Conservation (phyloP, 306 rosid genomes). For the Dryas drummondii region DNA sequence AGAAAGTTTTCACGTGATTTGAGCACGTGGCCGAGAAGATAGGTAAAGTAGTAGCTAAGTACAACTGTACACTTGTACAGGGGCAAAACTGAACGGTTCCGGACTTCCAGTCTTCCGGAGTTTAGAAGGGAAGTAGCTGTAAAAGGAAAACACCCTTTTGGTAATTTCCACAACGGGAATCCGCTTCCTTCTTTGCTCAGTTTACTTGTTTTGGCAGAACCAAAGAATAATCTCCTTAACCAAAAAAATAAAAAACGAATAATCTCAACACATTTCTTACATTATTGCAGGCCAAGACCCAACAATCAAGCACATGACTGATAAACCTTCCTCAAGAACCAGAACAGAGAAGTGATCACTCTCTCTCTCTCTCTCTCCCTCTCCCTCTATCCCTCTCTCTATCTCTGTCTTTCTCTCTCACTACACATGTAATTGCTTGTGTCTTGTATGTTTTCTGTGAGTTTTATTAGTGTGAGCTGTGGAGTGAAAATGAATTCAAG, state of each 20-base stretch:
- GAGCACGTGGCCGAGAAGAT: background rate
- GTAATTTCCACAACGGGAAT: too few species aligned
- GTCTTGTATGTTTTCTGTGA: background rate
- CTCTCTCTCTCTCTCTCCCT: background rate
- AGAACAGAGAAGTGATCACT: background rate
- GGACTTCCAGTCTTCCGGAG: too few species aligned
- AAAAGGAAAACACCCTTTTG: background rate
- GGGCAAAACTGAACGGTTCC: too few species aligned
- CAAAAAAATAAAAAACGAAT: background rate
- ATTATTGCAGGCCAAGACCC: conserved; percentile 3
- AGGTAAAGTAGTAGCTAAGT: background rate
- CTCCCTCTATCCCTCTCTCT: background rate
- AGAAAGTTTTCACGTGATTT: background rate
- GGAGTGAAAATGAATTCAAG: background rate
- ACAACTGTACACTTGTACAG: too few species aligned
- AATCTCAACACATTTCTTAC: background rate
- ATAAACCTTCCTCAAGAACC: conserved; percentile 13
- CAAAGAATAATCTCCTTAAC: background rate
- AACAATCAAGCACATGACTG: conserved; percentile 12
- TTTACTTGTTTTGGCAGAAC: too few species aligned
- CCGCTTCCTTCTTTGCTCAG: too few species aligned
- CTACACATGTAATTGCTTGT: background rate
- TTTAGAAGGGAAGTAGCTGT: background rate
- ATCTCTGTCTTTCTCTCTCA: background rate
- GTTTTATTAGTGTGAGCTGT: background rate